Conservation (phyloP, 2,329 filamentous ascomycete genomes). For the Cucurbitaria berberidis region DNA sequence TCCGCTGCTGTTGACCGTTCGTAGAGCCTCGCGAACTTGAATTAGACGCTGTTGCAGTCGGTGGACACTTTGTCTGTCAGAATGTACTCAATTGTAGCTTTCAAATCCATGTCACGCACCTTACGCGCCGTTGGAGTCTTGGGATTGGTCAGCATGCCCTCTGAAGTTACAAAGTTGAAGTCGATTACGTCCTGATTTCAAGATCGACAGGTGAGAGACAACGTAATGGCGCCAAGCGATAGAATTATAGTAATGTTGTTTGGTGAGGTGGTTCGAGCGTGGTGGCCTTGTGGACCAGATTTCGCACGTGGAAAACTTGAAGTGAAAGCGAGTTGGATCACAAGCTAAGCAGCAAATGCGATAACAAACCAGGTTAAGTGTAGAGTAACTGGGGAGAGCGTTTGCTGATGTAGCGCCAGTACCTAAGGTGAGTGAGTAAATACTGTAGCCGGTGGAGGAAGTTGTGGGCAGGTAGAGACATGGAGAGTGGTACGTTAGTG, state of each 20-base stretch:
- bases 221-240: not conserved
- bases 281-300: not conserved
- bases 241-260: not conserved
- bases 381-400: not conserved
- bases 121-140: constrained; percentile 14
- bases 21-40: not conserved
- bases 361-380: not conserved
- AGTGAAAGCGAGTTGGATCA: not conserved
- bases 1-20: not conserved
- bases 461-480: not conserved
- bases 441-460: not conserved
- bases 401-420: not conserved
- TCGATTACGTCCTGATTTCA: not conserved
- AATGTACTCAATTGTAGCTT: not conserved
- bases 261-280: not conserved
- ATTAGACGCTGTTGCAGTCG: not conserved
- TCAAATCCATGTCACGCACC: not conserved
- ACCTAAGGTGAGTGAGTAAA: not conserved
- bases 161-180: not conserved
- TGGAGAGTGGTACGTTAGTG: no score
- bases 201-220: not conserved
- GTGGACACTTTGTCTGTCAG: not conserved
- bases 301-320: not conserved
- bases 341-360: not conserved
- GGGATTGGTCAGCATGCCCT: constrained; percentile 3